These are phyloP conservation scores for Thermoascus crustaceus DNA, from an alignment of 2,329 filamentous ascomycete genomes.

Conservation along the genomic window DNA sequence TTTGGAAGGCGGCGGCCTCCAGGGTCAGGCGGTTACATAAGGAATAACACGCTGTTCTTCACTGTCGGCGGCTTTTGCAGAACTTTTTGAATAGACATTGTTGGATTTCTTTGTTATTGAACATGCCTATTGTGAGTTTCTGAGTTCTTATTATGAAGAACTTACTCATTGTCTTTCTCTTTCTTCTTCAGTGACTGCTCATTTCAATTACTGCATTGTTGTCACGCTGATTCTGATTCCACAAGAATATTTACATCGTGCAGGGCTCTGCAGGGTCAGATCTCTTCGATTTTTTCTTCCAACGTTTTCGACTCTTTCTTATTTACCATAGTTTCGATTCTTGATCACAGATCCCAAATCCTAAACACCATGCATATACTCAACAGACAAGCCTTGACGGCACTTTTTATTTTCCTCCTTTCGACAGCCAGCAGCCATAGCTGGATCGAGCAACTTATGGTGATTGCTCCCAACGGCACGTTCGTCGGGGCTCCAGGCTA, in stretches of 20 bases:
- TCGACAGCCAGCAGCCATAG: slow-evolving; percentile 52
- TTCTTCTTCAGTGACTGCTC: not conserved
- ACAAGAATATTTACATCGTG: slow-evolving; percentile 5
- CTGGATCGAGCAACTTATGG: slow-evolving; percentile 71
- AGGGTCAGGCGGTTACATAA: too few species aligned
- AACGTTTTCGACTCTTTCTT: not conserved
- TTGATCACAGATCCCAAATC: not conserved
- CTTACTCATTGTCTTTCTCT: not conserved
- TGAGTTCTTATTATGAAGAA: not conserved
- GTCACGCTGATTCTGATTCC: slow-evolving; percentile 3
- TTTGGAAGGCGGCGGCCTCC: too few species aligned
- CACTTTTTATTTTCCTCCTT: slow-evolving; percentile 19
- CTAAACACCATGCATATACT: slow-evolving; percentile 6
- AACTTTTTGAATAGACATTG: slow-evolving; percentile 3
- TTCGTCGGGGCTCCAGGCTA: slow-evolving; percentile 66
- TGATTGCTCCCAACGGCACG: slow-evolving; percentile 64
- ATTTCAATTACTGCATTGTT: slow-evolving; percentile 1
- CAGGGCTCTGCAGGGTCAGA: slow-evolving; percentile 5
- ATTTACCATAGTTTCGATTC: not conserved
- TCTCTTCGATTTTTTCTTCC: not conserved
- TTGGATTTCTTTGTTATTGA: not conserved
- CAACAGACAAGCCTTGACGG: slow-evolving; percentile 6
- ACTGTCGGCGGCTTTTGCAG: too few species aligned
- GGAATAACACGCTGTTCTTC: too few species aligned
- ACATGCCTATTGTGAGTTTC: not conserved